A percentile compares a stretch with the other conserved stretches of the same genome.
Evolutionary conservation across 2,329 filamentous ascomycete species (phyloP).

Genomic region (Drechslerella stenobrocha): DNA sequence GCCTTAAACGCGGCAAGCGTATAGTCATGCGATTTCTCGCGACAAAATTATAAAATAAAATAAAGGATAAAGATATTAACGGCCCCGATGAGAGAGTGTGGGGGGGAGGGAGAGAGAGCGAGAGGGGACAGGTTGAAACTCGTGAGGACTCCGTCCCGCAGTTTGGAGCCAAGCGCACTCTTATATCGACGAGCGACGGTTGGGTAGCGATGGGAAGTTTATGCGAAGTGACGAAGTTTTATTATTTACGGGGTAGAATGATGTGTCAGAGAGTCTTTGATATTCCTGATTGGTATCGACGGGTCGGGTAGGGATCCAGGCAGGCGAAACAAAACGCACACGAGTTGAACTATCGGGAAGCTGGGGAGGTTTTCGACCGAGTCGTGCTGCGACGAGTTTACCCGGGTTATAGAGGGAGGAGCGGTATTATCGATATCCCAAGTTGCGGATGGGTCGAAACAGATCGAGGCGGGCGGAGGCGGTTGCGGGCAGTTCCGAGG

Average conservation of each 20-base stretch:
- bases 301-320: neutral
- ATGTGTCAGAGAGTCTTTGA: slow-evolving; percentile 2
- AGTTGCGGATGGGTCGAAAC: neutral
- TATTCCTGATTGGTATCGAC: slow-evolving; percentile 4
- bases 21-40: slow-evolving; percentile 43
- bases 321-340: neutral
- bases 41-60: slow-evolving; percentile 4
- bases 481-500: slow-evolving; percentile 14
- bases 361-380: neutral
- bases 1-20: slow-evolving; percentile 49
- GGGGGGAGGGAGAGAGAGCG: neutral
- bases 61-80: neutral
- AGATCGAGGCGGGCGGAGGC: slow-evolving; percentile 18
- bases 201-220: no score
- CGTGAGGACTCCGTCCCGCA: neutral
- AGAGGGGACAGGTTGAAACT: neutral
- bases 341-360: slow-evolving; percentile 4
- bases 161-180: neutral
- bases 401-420: neutral
- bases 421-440: slow-evolving; percentile 4
- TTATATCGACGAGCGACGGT: no score
- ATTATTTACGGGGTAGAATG: neutral
- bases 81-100: no score
- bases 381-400: neutral
- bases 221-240: no score